These are phyloP conservation scores for Curvularia lunata DNA, from an alignment of 2,329 filamentous ascomycete species.

Conservation along the genomic window DNA sequence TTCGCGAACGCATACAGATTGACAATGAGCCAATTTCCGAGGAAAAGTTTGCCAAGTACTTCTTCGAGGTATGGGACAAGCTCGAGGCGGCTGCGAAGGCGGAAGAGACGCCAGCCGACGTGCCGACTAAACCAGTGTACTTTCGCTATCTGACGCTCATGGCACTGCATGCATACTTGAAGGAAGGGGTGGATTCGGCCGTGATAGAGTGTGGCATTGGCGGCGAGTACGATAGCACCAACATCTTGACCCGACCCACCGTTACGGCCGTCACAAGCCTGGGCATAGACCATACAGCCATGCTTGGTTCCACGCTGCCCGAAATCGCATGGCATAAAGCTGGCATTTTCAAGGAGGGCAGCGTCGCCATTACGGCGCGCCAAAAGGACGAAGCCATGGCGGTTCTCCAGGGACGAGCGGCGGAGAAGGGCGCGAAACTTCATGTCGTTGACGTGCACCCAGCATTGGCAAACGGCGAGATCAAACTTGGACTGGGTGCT, in stretches of 20 bases:
- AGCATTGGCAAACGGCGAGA: constrained; percentile 49
- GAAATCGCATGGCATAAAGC: constrained; percentile 93
- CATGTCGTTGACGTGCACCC: constrained; percentile 59
- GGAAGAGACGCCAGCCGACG: constrained; percentile 57
- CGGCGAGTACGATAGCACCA: constrained; percentile 91
- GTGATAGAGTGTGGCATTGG: constrained; percentile 94
- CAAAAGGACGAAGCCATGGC: constrained; percentile 62
- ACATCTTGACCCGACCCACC: constrained; percentile 74
- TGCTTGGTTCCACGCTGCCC: constrained; percentile 79
- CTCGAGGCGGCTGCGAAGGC: constrained; percentile 61
- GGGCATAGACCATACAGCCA: constrained; percentile 82
- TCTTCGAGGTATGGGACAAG: constrained; percentile 83
- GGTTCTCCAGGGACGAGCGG: constrained; percentile 63
- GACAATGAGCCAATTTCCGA: constrained; percentile 73
- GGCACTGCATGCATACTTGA: constrained; percentile 81
- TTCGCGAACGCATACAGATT: constrained; percentile 84
- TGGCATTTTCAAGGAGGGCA: constrained; percentile 77
- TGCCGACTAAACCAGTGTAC: constrained; percentile 79
- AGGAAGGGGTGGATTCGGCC: constrained; percentile 76
- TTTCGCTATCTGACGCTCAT: constrained; percentile 91
- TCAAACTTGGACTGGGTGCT: constrained; percentile 65
- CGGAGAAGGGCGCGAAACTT: constrained; percentile 56
- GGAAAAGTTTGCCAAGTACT: constrained; percentile 73
- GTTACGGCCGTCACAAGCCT: constrained; percentile 78
- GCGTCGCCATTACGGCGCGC: constrained; percentile 67